Percentiles rank a stretch among this genome's conserved stretches.
Conservation (phyloP, 2,329 filamentous ascomycete genomes). For the Cytospora piceicola region DNA sequence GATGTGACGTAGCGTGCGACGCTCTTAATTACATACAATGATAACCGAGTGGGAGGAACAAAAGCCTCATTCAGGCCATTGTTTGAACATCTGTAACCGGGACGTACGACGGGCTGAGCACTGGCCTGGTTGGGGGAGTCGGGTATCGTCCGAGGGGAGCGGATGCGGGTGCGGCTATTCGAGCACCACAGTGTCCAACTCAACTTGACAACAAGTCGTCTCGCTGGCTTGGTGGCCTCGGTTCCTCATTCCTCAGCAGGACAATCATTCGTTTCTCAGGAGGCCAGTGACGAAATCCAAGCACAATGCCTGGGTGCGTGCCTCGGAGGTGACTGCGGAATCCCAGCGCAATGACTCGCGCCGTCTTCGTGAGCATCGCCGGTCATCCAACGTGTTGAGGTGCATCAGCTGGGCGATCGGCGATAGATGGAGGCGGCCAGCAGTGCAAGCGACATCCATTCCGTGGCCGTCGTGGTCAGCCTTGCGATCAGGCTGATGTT, state of each 20-base stretch:
- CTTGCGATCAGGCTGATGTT: not conserved
- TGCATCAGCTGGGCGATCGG: slow-evolving; percentile 13
- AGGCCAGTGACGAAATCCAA: slow-evolving; percentile 15
- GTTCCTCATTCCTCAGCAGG: slow-evolving; percentile 12
- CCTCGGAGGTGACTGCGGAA: not conserved
- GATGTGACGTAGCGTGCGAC: slow-evolving; percentile 19
- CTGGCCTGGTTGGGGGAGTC: slow-evolving; percentile 15
- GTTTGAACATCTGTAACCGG: slow-evolving; percentile 22
- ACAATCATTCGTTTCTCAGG: slow-evolving; percentile 10
- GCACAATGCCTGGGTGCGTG: slow-evolving; percentile 6
- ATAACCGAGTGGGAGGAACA: slow-evolving; percentile 11
- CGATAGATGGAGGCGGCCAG: slow-evolving; percentile 5
- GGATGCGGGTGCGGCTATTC: slow-evolving; percentile 19
- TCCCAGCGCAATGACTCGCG: slow-evolving; percentile 19
- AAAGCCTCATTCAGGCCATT: slow-evolving; percentile 21
- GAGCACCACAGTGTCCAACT: slow-evolving; percentile 23
- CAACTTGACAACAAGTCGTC: slow-evolving; percentile 16
- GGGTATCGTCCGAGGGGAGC: slow-evolving; percentile 27
- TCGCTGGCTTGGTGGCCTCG: slow-evolving; percentile 12
- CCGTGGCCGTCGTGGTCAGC: slow-evolving; percentile 5
- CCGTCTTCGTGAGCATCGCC: slow-evolving; percentile 18
- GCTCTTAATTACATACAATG: slow-evolving; percentile 17
- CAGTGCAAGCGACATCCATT: slow-evolving; percentile 12
- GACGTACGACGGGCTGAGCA: slow-evolving; percentile 5
- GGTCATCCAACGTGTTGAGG: slow-evolving; percentile 3